Conservation (phyloP, 768 basidiomycete species). For the Mycena vitilis region DNA sequence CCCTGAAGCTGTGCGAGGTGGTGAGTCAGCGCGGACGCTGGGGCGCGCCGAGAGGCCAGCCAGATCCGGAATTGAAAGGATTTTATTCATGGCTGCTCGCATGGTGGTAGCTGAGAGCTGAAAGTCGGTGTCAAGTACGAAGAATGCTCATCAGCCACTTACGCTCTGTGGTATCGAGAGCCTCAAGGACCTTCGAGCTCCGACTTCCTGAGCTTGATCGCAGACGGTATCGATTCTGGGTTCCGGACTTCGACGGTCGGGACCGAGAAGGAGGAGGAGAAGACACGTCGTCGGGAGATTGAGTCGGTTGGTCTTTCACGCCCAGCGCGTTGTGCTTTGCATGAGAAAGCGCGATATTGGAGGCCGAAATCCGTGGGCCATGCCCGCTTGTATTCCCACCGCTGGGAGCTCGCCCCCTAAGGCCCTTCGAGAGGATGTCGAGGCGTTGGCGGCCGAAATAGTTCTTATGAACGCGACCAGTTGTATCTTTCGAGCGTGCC, state of each 20-base stretch:
- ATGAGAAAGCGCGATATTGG: conserved; percentile 40
- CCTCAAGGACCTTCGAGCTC: conserved; percentile 53
- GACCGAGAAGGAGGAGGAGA: conserved; percentile 1
- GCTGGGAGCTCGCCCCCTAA: conserved; percentile 36
- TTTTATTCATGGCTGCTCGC: conserved; percentile 52
- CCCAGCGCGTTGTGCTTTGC: conserved; percentile 26
- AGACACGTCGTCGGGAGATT: background rate
- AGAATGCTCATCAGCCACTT: conserved; percentile 35
- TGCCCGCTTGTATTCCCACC: conserved; percentile 23
- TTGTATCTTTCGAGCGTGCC: conserved; percentile 66
- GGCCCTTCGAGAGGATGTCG: conserved; percentile 59
- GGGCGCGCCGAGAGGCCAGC: conserved; percentile 48
- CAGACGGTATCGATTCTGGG: conserved; percentile 10
- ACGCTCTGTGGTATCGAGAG: conserved; percentile 59
- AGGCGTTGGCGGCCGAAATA: conserved; percentile 73
- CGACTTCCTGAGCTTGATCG: conserved; percentile 41
- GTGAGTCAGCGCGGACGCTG: background rate
- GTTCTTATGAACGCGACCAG: conserved; percentile 65
- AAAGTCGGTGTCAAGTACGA: background rate
- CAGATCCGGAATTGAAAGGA: conserved; percentile 57
- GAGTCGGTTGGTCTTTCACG: background rate
- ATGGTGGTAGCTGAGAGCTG: conserved; percentile 47
- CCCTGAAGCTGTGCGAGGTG: background rate
- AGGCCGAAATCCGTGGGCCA: conserved; percentile 20
- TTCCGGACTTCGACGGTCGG: background rate